phyloP scores from a whole-genome alignment of 2,329 filamentous ascomycete species.

The Nothophoma quercina region DNA sequence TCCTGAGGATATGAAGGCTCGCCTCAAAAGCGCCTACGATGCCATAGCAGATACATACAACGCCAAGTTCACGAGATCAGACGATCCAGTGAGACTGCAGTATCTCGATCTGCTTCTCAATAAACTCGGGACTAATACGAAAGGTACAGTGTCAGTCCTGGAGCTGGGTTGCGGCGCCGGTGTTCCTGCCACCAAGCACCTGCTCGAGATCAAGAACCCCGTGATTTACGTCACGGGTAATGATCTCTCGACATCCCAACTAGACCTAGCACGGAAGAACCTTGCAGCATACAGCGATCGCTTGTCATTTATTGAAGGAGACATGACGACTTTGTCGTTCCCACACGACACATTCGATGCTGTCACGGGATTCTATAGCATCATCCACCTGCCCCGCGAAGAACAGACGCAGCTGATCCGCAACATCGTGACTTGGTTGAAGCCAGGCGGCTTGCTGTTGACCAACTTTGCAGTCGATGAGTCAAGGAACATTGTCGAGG shows the following conservation, averaged over 20 bases:
- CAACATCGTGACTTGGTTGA: slow-evolving; percentile 59
- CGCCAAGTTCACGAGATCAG: slow-evolving; percentile 27
- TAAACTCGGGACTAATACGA: slow-evolving; percentile 8
- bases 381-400: slow-evolving; percentile 62
- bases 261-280: slow-evolving; percentile 44
- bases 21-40: slow-evolving; percentile 40
- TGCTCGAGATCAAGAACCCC: slow-evolving; percentile 22
- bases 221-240: slow-evolving; percentile 49
- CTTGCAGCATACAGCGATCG: slow-evolving; percentile 20
- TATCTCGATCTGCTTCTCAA: slow-evolving; percentile 31
- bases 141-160: slow-evolving; percentile 13
- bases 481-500: slow-evolving; percentile 12
- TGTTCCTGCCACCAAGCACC: slow-evolving; percentile 35
- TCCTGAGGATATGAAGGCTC: slow-evolving; percentile 34
- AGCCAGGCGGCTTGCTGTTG: slow-evolving; percentile 57
- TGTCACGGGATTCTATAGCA: slow-evolving; percentile 61
- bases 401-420: slow-evolving; percentile 59
- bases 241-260: slow-evolving; percentile 53
- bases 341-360: slow-evolving; percentile 53
- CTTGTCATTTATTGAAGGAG: slow-evolving; percentile 43
- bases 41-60: slow-evolving; percentile 38
- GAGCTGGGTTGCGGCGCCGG: slow-evolving; percentile 44
- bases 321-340: slow-evolving; percentile 55
- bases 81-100: slow-evolving; percentile 31
- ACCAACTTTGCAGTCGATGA: slow-evolving; percentile 50